phyloP scores from a whole-genome alignment of 352 stramenopile genomes.

The Globisporangium okanoganense region DNA sequence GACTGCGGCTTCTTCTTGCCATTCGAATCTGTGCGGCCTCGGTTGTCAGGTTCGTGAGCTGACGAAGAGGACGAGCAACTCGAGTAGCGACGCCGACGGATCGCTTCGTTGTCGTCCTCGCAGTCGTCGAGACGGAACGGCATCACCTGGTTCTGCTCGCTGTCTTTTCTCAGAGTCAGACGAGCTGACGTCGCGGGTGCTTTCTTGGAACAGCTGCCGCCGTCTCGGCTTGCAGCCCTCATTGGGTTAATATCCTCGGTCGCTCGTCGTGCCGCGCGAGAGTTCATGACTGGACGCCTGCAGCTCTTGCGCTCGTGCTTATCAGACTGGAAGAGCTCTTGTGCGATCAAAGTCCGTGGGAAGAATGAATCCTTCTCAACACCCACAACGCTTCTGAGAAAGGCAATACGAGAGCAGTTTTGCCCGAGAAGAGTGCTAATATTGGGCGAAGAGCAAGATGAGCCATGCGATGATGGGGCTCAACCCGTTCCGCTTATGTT shows the following conservation, averaged over 20 bases:
- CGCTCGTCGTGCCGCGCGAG: neutral
- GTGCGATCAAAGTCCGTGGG: too few relatives aligned
- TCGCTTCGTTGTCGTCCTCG: conserved; percentile 37
- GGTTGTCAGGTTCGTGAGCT: conserved; percentile 7
- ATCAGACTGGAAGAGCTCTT: neutral
- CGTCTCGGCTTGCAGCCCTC: neutral
- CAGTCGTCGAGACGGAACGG: conserved; percentile 51
- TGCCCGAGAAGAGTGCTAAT: neutral
- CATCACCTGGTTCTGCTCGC: conserved; percentile 59
- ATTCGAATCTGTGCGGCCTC: neutral
- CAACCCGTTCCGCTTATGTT: too few relatives aligned
- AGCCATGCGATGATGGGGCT: too few relatives aligned
- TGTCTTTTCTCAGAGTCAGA: conserved; percentile 7
- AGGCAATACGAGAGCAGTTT: neutral
- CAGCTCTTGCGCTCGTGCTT: neutral
- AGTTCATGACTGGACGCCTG: neutral
- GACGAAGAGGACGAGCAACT: conserved; percentile 20
- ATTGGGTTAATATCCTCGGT: neutral
- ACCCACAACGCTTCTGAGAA: neutral
- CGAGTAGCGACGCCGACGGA: conserved; percentile 30
- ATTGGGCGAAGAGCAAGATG: too few relatives aligned
- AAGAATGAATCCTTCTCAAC: neutral
- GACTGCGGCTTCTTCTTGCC: neutral
- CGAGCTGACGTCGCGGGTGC: neutral
- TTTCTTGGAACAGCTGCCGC: neutral